phyloP scores from a whole-genome alignment of 2,329 filamentous ascomycete species.

The Nigrograna mackinnonii region DNA sequence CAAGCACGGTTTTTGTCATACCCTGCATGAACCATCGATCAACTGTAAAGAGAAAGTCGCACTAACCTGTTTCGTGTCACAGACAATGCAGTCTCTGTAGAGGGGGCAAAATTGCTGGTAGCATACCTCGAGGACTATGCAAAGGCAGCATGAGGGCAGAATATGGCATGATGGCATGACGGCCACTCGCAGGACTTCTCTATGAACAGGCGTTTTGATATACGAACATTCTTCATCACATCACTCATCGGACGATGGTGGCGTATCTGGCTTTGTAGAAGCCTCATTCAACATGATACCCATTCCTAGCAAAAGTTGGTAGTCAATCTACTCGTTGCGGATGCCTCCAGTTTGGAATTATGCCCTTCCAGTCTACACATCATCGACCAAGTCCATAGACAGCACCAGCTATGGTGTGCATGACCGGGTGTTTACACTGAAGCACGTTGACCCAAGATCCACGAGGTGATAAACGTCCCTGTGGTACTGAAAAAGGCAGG shows the following conservation, averaged over 20 bases:
- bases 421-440: constrained; percentile 19
- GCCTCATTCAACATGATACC: constrained; percentile 31
- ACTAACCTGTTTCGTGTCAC: constrained; percentile 21
- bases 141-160: constrained; percentile 24
- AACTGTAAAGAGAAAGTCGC: constrained; percentile 3
- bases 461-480: constrained; percentile 2
- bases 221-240: constrained; percentile 8
- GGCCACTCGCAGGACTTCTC: constrained; percentile 8
- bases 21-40: constrained; percentile 15
- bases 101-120: constrained; percentile 69
- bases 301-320: constrained; percentile 11
- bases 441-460: constrained; percentile 11
- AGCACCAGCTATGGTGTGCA: constrained; percentile 18
- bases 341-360: constrained; percentile 1
- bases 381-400: too few species aligned
- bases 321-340: constrained; percentile 17
- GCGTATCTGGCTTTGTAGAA: constrained; percentile 11
- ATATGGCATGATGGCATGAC: constrained; percentile 17
- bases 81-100: constrained; percentile 77
- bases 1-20: too few species aligned
- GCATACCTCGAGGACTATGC: constrained; percentile 67
- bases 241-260: constrained; percentile 7
- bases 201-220: constrained; percentile 11
- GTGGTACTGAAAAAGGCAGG: neutral
- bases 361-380: neutral